Base-by-base conservation (phyloP, 768 basidiomycete species). In the Hypholoma fasciculare region DNA sequence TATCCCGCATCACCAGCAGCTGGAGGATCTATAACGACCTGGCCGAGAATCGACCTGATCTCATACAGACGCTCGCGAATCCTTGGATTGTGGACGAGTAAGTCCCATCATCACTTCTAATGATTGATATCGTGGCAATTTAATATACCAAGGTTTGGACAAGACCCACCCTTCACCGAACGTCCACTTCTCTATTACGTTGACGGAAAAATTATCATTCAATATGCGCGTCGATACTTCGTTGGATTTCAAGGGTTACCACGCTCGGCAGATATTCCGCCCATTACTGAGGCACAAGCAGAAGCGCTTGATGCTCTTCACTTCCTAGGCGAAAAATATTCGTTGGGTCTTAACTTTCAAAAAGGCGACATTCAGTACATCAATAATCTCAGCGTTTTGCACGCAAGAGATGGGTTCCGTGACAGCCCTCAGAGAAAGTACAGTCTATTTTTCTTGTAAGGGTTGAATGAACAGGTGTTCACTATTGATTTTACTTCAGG, bases 311-410 rank as follows among this genome's bases (percentile, higher is more conserved):
- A 80, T 52, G 70, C 74, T 2, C 62, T 80, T 17, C 80, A 80
- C 61, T 81, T 77, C 67, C 59, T 76, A 12, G 80, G 74, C 1
- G 76, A 79, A 58, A 77, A 77, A 57, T 73, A 73, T 60, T 73
- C 74, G 20, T 63, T 81, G 3, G 76, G 67, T 1, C 70, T 81
- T 47, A 79, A 79, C 56, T 79, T 81, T 66, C 70, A 77, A 65
- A 79, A 80, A 51, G 78, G 78, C 56, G 78, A 80, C 52, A 78
- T 81, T 26, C 80, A 81, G 63, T 81, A 77, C 57, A 79, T 81
- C 63, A 81, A 79, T 63, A 79, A 74, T 58, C 65, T 81, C 61
- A 71, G 76, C 12, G 63, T 81, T 34, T 74, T 81, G 55, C 80
- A 81, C 58, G 78, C 78, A 3, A 63, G 80, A 60, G 80, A 80